Evolutionary conservation across 1,284 basidiomycete species (phyloP), one percentile per base, ranked within the genome.

Genomic region (Moesziomyces sp.): DNA sequence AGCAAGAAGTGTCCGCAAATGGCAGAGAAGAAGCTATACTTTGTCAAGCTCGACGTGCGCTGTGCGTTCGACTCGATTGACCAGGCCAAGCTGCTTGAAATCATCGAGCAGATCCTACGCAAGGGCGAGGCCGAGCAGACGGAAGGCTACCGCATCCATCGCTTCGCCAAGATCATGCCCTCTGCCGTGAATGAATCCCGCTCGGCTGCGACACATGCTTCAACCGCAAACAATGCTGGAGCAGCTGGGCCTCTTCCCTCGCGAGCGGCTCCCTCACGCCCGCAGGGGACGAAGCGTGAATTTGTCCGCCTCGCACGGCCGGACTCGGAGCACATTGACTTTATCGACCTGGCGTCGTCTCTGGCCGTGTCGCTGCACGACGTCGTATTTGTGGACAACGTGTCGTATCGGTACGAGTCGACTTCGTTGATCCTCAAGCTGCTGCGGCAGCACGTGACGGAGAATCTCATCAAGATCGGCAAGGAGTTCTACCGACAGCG

Each of bases 51-150:
- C 30, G 97, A 99, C 81, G 93, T 99, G 16, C 91, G 92, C 66
- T 91, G 94, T 1, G 97, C 94, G 67, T 99, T 98, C 86, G 97
- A 99, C 85, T 94, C 92, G 0, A 98, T 99, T 70, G 91, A 94
- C 46, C 97, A 99, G 83, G 87, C 88, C 23, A 94, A 91, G 79
- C 85, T 99, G 49, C 85, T 99, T 16, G 86, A 88, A 38, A 93
- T 99, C 30, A 84, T 98, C 42, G 87, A 88, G 23, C 85, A 89
- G 1, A 81, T 90, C 90, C 58, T 78, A 0, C 45, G 45, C 49
- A 58, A 48, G 10, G 42, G 38, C 43, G n/a, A 40, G 18, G 46
- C 49, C 19, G 24, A 50, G 24, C 46, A 40, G 28, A 42, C 66
- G 2, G 67, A 75, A 18, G 70, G 69, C 5, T 83, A 83, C 52